Conservation (phyloP, 148 eudicot species). For the Rhododendron simsii region DNA sequence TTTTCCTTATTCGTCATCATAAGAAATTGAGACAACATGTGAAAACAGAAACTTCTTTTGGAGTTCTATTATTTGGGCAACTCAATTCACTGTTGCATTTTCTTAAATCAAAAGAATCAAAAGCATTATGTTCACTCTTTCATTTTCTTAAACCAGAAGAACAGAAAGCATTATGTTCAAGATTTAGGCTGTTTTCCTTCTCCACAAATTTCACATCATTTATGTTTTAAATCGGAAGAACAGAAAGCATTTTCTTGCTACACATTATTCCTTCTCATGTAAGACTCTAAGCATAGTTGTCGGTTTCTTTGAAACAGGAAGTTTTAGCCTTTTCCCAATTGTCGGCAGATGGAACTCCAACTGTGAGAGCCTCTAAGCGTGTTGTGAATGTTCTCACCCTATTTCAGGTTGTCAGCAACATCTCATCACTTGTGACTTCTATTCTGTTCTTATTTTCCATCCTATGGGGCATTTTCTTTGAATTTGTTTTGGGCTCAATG, state of each 20-base stretch:
- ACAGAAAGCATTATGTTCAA: neutral
- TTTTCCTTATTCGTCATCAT: neutral
- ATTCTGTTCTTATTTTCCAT: neutral
- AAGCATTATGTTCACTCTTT: neutral
- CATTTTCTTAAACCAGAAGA: neutral
- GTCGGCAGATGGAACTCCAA: neutral
- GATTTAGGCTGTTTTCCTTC: neutral
- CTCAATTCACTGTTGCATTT: too few relatives aligned
- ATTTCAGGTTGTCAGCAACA: neutral
- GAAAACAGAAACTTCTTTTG: neutral
- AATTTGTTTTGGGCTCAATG: neutral
- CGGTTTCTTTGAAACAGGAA: slow-evolving; percentile 5
- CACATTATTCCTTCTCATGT: neutral
- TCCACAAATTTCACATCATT: neutral
- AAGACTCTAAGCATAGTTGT: neutral
- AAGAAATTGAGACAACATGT: neutral
- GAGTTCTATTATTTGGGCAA: neutral
- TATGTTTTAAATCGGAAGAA: neutral
- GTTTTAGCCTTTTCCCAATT: neutral
- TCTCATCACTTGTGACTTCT: neutral
- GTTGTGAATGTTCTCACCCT: slow-evolving; percentile 8
- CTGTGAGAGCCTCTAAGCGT: slow-evolving; percentile 3
- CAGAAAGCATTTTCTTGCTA: neutral
- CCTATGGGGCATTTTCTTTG: neutral
- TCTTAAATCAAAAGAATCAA: too few relatives aligned